Evolutionary conservation across 768 basidiomycete genomes (phyloP), one percentile per base, ranked within the genome.

Genomic region (Crassisporium funariophilum): DNA sequence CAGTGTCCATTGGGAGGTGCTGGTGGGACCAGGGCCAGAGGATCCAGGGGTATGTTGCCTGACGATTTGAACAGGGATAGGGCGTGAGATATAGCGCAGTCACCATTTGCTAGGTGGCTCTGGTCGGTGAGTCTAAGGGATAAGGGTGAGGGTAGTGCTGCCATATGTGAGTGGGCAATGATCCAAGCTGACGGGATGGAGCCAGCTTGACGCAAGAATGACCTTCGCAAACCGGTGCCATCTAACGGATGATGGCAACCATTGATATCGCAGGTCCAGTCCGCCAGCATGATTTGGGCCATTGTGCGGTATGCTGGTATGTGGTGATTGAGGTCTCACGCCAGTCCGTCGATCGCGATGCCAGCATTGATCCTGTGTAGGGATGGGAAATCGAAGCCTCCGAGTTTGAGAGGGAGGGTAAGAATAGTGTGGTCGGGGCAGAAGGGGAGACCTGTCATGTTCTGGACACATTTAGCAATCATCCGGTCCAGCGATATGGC

Each of bases 251-350:
- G n/a, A n/a, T n/a, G n/a, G n/a, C 47, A 48, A n/a, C 33, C 39
- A 12, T 41, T 48, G 3, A 34, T 20, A 5, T 41, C 20, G 23
- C 38, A 48, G 12, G 47, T 54, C 50, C 50, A 54, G 35, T 57
- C 56, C 6, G 49, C 47, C 4, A 51, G 39, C 2, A 53, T 57
- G 17, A 57, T 52, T 1, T 11, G 31, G 4, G 56, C 41, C 50
- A 54, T 56, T 0, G 16, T 38, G 0, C 56, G 41, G 31, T 52
- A 66, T 1, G 50, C 41, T 0, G 19, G 12, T 10, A 64, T 57
- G 11, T 59, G 60, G 24, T 64, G 63, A 24, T 61, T 62, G 0
- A 64, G 53, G 25, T 63, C 55, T n/a, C n/a, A n/a, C n/a, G n/a
- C n/a, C n/a, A n/a, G n/a, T n/a, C n/a, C n/a, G n/a, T n/a, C n/a